Evolutionary conservation across 2,329 filamentous ascomycete species (phyloP), one percentile per base, ranked within the genome.

Genomic region (Hypoxylon sp.): DNA sequence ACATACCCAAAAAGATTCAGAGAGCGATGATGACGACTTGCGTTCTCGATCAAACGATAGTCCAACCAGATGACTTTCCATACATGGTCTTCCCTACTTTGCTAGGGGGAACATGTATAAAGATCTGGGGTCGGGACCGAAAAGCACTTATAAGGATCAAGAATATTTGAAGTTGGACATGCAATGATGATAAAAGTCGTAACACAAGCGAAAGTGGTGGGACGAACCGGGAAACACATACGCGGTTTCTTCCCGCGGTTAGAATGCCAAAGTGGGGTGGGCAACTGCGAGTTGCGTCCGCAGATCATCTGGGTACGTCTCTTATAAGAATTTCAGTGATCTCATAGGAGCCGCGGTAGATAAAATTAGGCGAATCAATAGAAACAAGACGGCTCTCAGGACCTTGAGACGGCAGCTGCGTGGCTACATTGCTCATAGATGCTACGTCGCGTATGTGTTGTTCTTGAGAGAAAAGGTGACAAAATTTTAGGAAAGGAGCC

Each of bases 371-470:
- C 33, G 42, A 49, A 59, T 59, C 36, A 58, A n/a, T 22, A 22
- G 32, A 14, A n/a, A 60, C 48, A 24, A 33, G 14, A 49, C 52
- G 52, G 44, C 16, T 14, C 9, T 59, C 32, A 38, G 44, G 38
- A 28, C 49, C 51, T 12, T 50, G 40, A 64, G 57, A 54, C 22
- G 22, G 49, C 46, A 62, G 28, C 40, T 65, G 38, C 48, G 54
- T 42, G 49, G 38, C 60, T 55, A 63, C 33, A 14, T 56, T 52
- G 28, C 46, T n/a, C 32, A 36, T 53, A 51, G 33, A 66, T 63
- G 52, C 59, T 46, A 68, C 57, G 46, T 62, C 54, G 48, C 57
- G 45, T 65, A 63, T 57, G 62, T 65, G 57, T 26, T 50, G 50
- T 62, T 32, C 52, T 68, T 62, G 59, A 32, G 48, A 24, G 20